These are phyloP conservation scores for Rhodotorula sp. DNA, from an alignment of 1,284 basidiomycete species.

Conservation along the genomic window DNA sequence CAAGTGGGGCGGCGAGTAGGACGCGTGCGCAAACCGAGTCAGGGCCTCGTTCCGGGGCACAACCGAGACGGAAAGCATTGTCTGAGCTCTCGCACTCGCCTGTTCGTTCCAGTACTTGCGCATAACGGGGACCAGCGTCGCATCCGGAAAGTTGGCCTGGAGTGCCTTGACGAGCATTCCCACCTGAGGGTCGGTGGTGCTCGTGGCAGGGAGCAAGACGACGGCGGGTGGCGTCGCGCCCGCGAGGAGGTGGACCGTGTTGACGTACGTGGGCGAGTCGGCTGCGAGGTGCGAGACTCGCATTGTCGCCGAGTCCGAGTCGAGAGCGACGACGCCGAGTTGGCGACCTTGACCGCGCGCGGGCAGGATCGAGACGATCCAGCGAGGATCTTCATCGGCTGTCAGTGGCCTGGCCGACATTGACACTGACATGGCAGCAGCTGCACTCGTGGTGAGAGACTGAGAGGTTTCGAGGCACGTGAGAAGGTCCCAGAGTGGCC, in stretches of 20 bases:
- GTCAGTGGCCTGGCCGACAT: too few relatives aligned
- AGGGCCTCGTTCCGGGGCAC: too few relatives aligned
- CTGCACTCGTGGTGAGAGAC: too few relatives aligned
- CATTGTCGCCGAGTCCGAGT: constrained; percentile 33
- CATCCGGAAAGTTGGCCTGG: constrained; percentile 3
- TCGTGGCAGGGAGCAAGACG: constrained; percentile 67
- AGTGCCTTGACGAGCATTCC: constrained; percentile 25
- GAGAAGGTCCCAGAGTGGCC: too few relatives aligned
- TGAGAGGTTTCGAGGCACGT: too few relatives aligned
- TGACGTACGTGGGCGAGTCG: constrained; percentile 64
- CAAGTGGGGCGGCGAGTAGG: too few relatives aligned
- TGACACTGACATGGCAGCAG: too few relatives aligned
- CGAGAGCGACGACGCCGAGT: constrained; percentile 41
- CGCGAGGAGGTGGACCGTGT: constrained; percentile 75
- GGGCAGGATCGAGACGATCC: constrained; percentile 39
- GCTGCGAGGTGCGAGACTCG: constrained; percentile 38
- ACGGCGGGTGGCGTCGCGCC: constrained; percentile 67
- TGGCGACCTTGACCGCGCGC: constrained; percentile 37
- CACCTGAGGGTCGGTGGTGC: neutral
- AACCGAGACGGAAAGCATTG: too few relatives aligned
- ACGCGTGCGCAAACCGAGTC: too few relatives aligned
- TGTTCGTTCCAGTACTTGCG: constrained; percentile 40
- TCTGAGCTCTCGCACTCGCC: neutral
- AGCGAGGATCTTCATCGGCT: constrained; percentile 1
- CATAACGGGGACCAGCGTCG: constrained; percentile 10